Percentiles rank a stretch among this genome's conserved stretches.
Evolutionary conservation across 768 basidiomycete genomes (phyloP).

Genomic region (Boletus vermiculosoides): DNA sequence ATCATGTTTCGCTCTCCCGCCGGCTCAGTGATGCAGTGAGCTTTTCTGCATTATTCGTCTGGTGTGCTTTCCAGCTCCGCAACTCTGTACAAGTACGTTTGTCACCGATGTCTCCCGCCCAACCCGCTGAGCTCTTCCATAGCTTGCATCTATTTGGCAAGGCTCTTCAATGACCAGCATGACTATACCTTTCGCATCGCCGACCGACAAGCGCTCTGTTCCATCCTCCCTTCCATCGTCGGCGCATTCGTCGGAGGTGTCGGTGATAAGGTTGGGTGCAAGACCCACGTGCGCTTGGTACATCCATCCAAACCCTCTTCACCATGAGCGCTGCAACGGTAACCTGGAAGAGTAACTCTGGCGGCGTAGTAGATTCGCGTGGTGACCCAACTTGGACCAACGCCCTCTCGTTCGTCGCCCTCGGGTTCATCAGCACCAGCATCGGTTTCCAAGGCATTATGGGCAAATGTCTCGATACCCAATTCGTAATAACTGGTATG

Average conservation of each 20-base stretch:
- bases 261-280: conserved; percentile 69
- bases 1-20: not conserved
- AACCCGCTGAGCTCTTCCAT: conserved; percentile 2
- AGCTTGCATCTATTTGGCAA: conserved; percentile 81
- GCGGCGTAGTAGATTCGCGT: too few relatives aligned
- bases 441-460: too few relatives aligned
- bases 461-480: too few relatives aligned
- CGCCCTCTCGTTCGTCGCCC: too few relatives aligned
- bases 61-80: conserved; percentile 85
- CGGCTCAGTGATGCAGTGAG: conserved; percentile 58
- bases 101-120: not conserved
- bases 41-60: conserved; percentile 78
- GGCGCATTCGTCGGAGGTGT: conserved; percentile 44
- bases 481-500: too few relatives aligned
- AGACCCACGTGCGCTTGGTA: conserved; percentile 15
- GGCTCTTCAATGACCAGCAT: conserved; percentile 59
- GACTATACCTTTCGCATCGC: conserved; percentile 70
- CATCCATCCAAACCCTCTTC: too few relatives aligned
- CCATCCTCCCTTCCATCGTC: conserved; percentile 68
- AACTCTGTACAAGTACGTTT: conserved; percentile 61
- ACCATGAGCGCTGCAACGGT: too few relatives aligned
- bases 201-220: conserved; percentile 81
- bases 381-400: too few relatives aligned
- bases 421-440: too few relatives aligned
- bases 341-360: too few relatives aligned